phyloP scores from a whole-genome alignment of 2,329 filamentous ascomycete species.

The Zymoseptoria brevis region DNA sequence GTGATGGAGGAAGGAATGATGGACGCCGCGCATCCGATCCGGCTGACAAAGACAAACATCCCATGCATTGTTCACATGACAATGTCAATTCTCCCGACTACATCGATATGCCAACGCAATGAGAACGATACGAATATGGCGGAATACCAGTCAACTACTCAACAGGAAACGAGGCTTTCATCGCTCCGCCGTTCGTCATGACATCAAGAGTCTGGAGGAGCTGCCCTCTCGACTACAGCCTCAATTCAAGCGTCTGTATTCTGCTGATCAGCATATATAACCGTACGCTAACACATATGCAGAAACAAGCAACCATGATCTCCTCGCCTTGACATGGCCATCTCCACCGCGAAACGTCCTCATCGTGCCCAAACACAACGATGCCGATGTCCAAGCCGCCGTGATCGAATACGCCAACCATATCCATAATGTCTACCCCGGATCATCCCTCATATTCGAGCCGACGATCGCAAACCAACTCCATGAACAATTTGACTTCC shows the following conservation, averaged over 20 bases:
- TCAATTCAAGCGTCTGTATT: constrained; percentile 53
- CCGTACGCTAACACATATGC: constrained; percentile 17
- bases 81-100: background rate
- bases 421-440: constrained; percentile 70
- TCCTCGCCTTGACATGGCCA: constrained; percentile 61
- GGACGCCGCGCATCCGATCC: background rate
- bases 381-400: constrained; percentile 47
- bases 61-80: background rate
- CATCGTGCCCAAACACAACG: constrained; percentile 58
- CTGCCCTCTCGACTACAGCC: constrained; percentile 54
- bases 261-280: background rate
- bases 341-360: constrained; percentile 60
- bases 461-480: constrained; percentile 63
- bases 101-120: background rate
- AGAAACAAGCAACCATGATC: constrained; percentile 52
- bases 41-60: background rate
- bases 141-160: background rate
- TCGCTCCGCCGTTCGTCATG: constrained; percentile 36
- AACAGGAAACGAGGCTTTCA: constrained; percentile 41
- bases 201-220: constrained; percentile 44
- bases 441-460: constrained; percentile 76
- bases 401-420: constrained; percentile 57
- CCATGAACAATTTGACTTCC: constrained; percentile 62
- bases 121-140: background rate
- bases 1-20: background rate